Percentiles rank a stretch among this genome's conserved stretches.
Evolutionary conservation across 768 basidiomycete species (phyloP).

Genomic region (Boletus coccyginus): DNA sequence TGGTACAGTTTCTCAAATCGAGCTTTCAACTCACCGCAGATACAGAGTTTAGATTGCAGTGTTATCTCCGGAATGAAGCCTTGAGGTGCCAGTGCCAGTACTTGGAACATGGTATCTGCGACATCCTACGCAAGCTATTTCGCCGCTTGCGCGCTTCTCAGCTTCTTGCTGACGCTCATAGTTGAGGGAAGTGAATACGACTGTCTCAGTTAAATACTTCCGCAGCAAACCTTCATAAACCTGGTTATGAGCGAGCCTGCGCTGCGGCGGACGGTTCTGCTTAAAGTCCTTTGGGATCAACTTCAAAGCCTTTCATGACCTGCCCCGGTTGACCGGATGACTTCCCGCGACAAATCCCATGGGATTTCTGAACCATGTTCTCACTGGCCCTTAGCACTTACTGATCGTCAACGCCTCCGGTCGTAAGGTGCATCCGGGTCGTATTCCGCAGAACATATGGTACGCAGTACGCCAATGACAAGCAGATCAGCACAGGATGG

Average conservation of each 20-base stretch:
- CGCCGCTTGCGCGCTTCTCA: slow-evolving; percentile 21
- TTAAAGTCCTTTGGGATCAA: too few species aligned
- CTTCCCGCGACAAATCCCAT: too few species aligned
- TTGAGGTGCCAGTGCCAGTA: background rate
- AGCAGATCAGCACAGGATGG: too few species aligned
- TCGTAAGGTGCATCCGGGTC: too few species aligned
- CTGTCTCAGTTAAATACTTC: slow-evolving; percentile 3
- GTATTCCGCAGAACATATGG: background rate
- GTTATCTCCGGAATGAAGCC: background rate
- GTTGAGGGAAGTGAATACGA: background rate
- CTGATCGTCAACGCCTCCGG: too few species aligned
- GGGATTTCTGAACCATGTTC: too few species aligned
- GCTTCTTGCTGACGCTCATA: slow-evolving; percentile 20
- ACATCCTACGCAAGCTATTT: slow-evolving; percentile 34
- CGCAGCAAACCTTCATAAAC: background rate
- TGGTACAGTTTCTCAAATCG: slow-evolving; percentile 25
- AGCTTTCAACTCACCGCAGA: slow-evolving; percentile 22
- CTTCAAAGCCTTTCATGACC: too few species aligned
- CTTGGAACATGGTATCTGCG: slow-evolving; percentile 18
- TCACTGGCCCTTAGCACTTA: too few species aligned
- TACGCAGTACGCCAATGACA: background rate
- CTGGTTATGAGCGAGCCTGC: too few species aligned
- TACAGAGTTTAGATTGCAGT: background rate
- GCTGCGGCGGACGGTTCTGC: too few species aligned
- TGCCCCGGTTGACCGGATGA: too few species aligned